Evolutionary conservation across 2,329 filamentous ascomycete species (phyloP).

Genomic region (Claviceps pusilla): DNA sequence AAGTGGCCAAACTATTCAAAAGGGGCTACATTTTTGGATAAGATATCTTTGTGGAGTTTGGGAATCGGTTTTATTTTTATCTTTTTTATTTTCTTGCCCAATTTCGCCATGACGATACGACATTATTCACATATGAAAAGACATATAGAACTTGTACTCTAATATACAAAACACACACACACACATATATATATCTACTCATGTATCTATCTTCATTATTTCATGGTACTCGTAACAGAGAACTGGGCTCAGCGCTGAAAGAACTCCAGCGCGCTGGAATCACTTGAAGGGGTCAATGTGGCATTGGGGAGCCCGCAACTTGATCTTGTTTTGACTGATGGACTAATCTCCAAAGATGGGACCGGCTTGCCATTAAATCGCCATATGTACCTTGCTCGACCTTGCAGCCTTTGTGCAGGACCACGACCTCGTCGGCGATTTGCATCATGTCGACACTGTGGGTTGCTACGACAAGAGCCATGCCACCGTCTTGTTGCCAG

Average conservation of each 20-base stretch:
- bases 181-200: neutral
- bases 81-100: neutral
- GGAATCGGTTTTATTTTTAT: neutral
- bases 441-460: constrained; percentile 79
- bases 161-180: neutral
- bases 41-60: neutral
- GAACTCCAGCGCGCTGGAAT: neutral
- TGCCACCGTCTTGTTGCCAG: constrained; percentile 19
- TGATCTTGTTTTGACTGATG: constrained; percentile 6
- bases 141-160: neutral
- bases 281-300: no score
- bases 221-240: neutral
- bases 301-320: no score
- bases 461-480: constrained; percentile 69
- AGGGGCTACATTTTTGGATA: neutral
- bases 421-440: constrained; percentile 56
- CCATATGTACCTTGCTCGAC: constrained; percentile 54
- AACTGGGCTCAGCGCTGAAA: neutral
- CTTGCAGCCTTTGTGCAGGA: constrained; percentile 53
- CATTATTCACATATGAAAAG: neutral
- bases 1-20: neutral
- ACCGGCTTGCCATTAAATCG: constrained; percentile 34
- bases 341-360: constrained; percentile 35
- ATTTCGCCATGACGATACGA: constrained; percentile 1
- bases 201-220: neutral